Percentiles rank a stretch among this genome's conserved stretches.
Evolutionary conservation across 192 early-diverging fungal species (phyloP).

Genomic region (Oehlia diaphana): DNA sequence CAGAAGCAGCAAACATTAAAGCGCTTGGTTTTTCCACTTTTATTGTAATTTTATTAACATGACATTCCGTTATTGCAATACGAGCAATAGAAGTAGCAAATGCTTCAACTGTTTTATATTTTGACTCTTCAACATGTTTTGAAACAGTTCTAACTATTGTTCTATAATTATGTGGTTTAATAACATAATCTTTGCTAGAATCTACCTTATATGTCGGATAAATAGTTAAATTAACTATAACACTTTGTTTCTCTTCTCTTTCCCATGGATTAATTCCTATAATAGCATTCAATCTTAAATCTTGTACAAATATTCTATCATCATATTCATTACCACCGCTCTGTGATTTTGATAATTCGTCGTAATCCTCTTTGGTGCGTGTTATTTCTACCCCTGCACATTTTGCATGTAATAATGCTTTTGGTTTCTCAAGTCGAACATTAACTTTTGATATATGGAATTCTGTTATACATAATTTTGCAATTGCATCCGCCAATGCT

Average conservation of each 20-base stretch:
- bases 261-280: slow-evolving; percentile 98
- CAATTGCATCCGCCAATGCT: slow-evolving; percentile 69
- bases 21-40: slow-evolving; percentile 95
- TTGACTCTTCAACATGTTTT: slow-evolving; percentile 79
- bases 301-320: slow-evolving; percentile 85
- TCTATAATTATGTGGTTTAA: slow-evolving; percentile 81
- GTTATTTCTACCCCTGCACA: slow-evolving; percentile 88
- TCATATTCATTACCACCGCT: slow-evolving; percentile 46
- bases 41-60: slow-evolving; percentile 86
- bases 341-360: slow-evolving; percentile 30
- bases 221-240: slow-evolving; percentile 79
- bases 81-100: slow-evolving; percentile 81
- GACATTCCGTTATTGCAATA: slow-evolving; percentile 74
- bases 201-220: slow-evolving; percentile 49
- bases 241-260: slow-evolving; percentile 88
- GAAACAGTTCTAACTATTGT: slow-evolving; percentile 84
- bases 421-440: slow-evolving; percentile 79
- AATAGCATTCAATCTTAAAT: slow-evolving; percentile 77
- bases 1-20: slow-evolving; percentile 83
- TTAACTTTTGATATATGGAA: slow-evolving; percentile 66
- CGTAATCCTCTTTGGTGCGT: slow-evolving; percentile 63
- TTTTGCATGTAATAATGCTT: slow-evolving; percentile 88
- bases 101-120: slow-evolving; percentile 95
- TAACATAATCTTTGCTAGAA: slow-evolving; percentile 55
- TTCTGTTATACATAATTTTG: slow-evolving; percentile 59